Evolutionary conservation across 1,284 basidiomycete genomes (phyloP).

Genomic region (Papiliotrema laurentii): DNA sequence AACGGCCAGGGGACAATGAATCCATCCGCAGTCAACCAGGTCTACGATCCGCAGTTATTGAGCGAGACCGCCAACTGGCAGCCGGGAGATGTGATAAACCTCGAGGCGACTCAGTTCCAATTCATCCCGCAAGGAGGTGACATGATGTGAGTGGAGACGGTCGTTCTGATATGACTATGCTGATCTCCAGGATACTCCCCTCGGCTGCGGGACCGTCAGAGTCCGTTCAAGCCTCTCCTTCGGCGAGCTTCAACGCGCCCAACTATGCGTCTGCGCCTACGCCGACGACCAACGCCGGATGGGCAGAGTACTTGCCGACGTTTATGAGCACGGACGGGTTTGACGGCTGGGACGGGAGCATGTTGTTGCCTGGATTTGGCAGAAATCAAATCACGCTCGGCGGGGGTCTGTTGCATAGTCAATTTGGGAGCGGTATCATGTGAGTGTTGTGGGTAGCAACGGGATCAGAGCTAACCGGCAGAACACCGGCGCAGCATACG

Average conservation of each 20-base stretch:
- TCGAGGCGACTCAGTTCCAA: constrained; percentile 33
- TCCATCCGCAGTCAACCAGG: constrained; percentile 2
- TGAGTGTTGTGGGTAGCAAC: constrained; percentile 21
- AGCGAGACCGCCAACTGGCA: constrained; percentile 28
- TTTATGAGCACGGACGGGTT: constrained; percentile 46
- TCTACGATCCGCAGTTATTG: constrained; percentile 38
- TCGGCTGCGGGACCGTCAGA: constrained; percentile 41
- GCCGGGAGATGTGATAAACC: constrained; percentile 22
- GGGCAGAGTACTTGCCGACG: constrained; percentile 44
- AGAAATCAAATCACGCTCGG: constrained; percentile 44
- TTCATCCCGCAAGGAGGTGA: constrained; percentile 45
- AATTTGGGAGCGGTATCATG: constrained; percentile 49
- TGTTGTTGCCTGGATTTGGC: constrained; percentile 47
- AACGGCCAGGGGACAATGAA: neutral
- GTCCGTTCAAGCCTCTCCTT: constrained; percentile 37
- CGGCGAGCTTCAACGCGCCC: constrained; percentile 15
- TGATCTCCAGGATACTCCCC: constrained; percentile 33
- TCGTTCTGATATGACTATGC: neutral
- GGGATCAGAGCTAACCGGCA: constrained; percentile 5
- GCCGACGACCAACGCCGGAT: constrained; percentile 26
- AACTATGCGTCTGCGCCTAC: constrained; percentile 11
- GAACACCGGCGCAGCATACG: constrained; percentile 37
- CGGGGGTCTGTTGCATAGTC: constrained; percentile 45
- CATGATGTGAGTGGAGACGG: constrained; percentile 35
- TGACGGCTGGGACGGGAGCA: constrained; percentile 46